Conservation (phyloP, 805 yeast genomes). For the Yamadazyma tumulicola region DNA sequence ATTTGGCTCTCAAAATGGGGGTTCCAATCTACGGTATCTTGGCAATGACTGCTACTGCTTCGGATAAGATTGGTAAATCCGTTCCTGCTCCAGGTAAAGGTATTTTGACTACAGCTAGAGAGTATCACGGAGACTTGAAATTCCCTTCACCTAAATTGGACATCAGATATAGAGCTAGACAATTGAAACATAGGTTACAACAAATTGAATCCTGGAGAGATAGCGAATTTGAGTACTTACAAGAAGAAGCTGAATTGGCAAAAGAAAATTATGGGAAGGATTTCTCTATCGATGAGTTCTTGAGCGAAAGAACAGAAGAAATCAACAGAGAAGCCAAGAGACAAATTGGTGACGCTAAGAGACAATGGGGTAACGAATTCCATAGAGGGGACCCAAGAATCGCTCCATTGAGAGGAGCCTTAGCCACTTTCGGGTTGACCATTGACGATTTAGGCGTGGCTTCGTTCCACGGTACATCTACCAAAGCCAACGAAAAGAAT, state of each 20-base stretch:
- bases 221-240: slow-evolving; percentile 65
- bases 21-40: slow-evolving; percentile 96
- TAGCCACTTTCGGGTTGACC: slow-evolving; percentile 89
- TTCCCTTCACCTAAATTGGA: slow-evolving; percentile 79
- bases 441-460: slow-evolving; percentile 95
- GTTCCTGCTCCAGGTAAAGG: slow-evolving; percentile 99
- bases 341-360: slow-evolving; percentile 85
- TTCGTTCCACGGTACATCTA: slow-evolving; percentile 99
- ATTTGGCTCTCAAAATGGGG: slow-evolving; percentile 94
- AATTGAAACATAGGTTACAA: slow-evolving; percentile 69
- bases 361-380: slow-evolving; percentile 94
- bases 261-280: slow-evolving; percentile 51
- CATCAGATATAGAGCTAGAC: slow-evolving; percentile 91
- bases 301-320: slow-evolving; percentile 83
- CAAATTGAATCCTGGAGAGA: slow-evolving; percentile 87
- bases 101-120: slow-evolving; percentile 96
- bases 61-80: slow-evolving; percentile 98
- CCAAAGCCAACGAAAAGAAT: slow-evolving; percentile 97
- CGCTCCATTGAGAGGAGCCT: slow-evolving; percentile 95
- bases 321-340: slow-evolving; percentile 77
- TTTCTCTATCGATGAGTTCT: slow-evolving; percentile 46
- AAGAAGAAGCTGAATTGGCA: slow-evolving; percentile 63
- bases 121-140: slow-evolving; percentile 76
- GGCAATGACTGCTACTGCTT: slow-evolving; percentile 93
- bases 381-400: slow-evolving; percentile 87